Evolutionary conservation across 2,329 filamentous ascomycete genomes (phyloP).

Genomic region (Monilinia laxa): DNA sequence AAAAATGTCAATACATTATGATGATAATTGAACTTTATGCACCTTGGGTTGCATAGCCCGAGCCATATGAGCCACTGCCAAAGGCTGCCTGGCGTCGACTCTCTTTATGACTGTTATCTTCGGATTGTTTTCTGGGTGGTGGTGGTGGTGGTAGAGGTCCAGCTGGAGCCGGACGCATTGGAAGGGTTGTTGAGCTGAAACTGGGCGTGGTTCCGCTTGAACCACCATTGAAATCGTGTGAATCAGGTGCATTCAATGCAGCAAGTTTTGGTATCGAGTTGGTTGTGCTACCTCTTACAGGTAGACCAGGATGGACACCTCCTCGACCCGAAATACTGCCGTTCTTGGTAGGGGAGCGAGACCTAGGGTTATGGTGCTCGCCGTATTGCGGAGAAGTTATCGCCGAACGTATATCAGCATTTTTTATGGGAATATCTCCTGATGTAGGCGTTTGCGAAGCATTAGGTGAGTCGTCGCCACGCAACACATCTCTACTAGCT

Average conservation of each 20-base stretch:
- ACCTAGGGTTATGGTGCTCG: constrained; percentile 38
- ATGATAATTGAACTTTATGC: constrained; percentile 1
- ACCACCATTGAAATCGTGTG: constrained; percentile 39
- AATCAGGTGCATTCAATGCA: constrained; percentile 43
- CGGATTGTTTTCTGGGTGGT: constrained; percentile 55
- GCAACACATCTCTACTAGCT: constrained; percentile 72
- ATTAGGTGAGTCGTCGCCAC: constrained; percentile 44
- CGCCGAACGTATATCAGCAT: constrained; percentile 47
- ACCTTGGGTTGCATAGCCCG: constrained; percentile 22
- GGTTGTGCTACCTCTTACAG: constrained; percentile 51
- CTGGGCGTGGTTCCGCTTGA: constrained; percentile 50
- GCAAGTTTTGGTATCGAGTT: constrained; percentile 54
- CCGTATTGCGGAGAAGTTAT: constrained; percentile 49
- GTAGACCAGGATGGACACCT: constrained; percentile 48
- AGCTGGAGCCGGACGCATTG: constrained; percentile 59
- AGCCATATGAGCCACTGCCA: constrained; percentile 42
- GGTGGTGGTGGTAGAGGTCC: constrained; percentile 54
- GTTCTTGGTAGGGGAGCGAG: constrained; percentile 40
- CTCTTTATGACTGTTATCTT: constrained; percentile 46
- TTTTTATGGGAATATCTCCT: constrained; percentile 68
- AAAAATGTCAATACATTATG: constrained; percentile 13
- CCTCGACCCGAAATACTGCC: constrained; percentile 50
- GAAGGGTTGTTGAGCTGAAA: constrained; percentile 53
- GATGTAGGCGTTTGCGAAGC: constrained; percentile 62
- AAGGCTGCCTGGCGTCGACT: constrained; percentile 55